These are phyloP conservation scores for Dalbergia oliveri DNA, from an alignment of 306 rosid genomes.

Conservation along the genomic window DNA sequence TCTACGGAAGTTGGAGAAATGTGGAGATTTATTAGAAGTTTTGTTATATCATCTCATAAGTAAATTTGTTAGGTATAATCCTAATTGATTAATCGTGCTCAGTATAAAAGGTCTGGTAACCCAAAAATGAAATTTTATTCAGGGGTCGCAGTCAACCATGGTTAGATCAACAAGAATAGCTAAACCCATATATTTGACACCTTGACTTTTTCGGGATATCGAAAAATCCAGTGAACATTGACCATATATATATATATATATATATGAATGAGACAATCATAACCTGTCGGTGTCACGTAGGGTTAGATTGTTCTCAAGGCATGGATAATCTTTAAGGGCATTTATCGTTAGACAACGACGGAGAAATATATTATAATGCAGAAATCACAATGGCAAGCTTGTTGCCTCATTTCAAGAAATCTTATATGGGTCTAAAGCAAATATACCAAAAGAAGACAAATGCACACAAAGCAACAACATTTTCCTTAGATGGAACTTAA, in stretches of 20 bases:
- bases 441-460: background rate
- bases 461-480: background rate
- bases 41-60: background rate
- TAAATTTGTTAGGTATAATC: conserved; percentile 4
- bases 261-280: background rate
- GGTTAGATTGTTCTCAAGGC: background rate
- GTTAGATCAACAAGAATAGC: conserved; percentile 25
- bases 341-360: background rate
- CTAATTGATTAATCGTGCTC: background rate
- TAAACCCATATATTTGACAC: background rate
- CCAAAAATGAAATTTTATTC: background rate
- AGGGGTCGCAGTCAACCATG: background rate
- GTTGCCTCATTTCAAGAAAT: background rate
- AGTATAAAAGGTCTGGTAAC: background rate
- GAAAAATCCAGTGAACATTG: conserved; percentile 12
- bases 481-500: background rate
- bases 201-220: background rate
- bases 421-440: background rate
- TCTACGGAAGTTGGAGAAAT: conserved; percentile 19
- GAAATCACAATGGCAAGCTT: background rate
- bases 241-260: conserved; percentile 7
- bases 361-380: background rate
- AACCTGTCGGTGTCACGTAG: background rate
- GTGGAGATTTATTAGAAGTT: conserved; percentile 28
- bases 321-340: too few relatives aligned